Conservation (phyloP, 768 basidiomycete genomes). For the Kwoniella sp. region DNA sequence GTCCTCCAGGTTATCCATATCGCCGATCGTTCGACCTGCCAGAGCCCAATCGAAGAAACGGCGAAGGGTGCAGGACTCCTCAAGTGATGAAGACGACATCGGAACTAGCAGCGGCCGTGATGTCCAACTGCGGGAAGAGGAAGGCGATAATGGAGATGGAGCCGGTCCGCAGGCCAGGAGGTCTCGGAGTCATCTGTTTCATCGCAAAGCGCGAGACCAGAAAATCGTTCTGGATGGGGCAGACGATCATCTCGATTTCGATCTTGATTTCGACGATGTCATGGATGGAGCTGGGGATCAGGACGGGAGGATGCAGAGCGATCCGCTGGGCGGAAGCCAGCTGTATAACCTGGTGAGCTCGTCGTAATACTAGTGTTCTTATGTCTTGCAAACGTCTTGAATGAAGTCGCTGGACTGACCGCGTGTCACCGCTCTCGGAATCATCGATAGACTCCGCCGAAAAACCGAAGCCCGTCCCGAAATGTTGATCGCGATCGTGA, state of each 20-base stretch:
- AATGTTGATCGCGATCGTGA: neutral
- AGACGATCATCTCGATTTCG: slow-evolving; percentile 2
- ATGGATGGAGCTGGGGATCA: neutral
- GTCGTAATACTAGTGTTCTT: too few species aligned
- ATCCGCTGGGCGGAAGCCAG: neutral
- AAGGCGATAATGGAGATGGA: neutral
- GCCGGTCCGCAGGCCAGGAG: neutral
- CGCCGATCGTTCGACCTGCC: slow-evolving; percentile 9
- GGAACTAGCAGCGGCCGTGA: neutral
- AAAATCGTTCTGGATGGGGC: neutral
- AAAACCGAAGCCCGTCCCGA: neutral
- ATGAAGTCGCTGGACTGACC: too few species aligned
- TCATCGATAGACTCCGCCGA: neutral
- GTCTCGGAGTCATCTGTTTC: neutral
- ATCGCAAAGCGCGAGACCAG: neutral
- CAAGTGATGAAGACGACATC: slow-evolving; percentile 5
- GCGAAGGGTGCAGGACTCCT: slow-evolving; percentile 24
- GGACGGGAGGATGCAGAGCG: neutral
- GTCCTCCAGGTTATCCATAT: slow-evolving; percentile 13
- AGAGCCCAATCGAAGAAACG: slow-evolving; percentile 24
- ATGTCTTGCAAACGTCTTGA: too few species aligned
- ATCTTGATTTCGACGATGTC: slow-evolving; percentile 4
- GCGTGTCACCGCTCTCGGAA: too few species aligned
- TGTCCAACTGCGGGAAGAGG: neutral
- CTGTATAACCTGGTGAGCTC: neutral